These are phyloP conservation scores for Bocquillonia castaneifolia DNA, from an alignment of 441 rosid species.

Conservation along the genomic window DNA sequence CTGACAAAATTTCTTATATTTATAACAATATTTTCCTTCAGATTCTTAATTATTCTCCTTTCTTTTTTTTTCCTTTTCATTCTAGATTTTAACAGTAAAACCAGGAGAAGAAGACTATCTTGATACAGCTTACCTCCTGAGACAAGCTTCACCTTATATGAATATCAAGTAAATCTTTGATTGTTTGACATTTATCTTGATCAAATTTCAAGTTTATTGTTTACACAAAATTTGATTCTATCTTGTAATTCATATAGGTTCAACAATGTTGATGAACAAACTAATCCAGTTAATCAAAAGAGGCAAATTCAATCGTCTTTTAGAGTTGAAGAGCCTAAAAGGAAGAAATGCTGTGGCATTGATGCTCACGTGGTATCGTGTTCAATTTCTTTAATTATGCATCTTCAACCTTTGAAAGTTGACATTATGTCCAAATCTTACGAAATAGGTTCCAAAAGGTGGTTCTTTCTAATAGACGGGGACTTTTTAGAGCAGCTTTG, in stretches of 20 bases:
- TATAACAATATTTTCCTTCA: background rate
- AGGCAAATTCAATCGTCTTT: slow-evolving; percentile 46
- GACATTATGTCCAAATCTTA: background rate
- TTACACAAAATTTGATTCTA: slow-evolving; percentile 11
- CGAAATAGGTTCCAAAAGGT: background rate
- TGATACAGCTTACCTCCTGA: slow-evolving; percentile 60
- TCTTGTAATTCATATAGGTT: slow-evolving; percentile 44
- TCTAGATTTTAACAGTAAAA: slow-evolving; percentile 76
- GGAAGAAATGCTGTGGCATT: slow-evolving; percentile 42
- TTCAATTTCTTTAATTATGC: background rate
- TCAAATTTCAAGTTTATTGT: slow-evolving; percentile 19
- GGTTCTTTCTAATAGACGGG: background rate
- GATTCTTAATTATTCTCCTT: background rate
- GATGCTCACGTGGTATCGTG: slow-evolving; percentile 41
- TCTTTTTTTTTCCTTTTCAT: slow-evolving; percentile 13
- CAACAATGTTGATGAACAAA: slow-evolving; percentile 47
- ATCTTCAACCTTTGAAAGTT: background rate
- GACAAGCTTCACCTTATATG: slow-evolving; percentile 91
- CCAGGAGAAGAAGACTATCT: slow-evolving; percentile 78
- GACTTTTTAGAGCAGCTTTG: too few relatives aligned
- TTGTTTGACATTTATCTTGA: slow-evolving; percentile 9
- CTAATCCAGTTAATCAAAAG: slow-evolving; percentile 39
- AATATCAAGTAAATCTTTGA: slow-evolving; percentile 56
- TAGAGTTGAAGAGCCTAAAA: slow-evolving; percentile 48
- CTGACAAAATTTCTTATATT: background rate